Evolutionary conservation across 2,329 filamentous ascomycete species (phyloP), one percentile per base, ranked within the genome.

Genomic region (Sarocladium kiliense): DNA sequence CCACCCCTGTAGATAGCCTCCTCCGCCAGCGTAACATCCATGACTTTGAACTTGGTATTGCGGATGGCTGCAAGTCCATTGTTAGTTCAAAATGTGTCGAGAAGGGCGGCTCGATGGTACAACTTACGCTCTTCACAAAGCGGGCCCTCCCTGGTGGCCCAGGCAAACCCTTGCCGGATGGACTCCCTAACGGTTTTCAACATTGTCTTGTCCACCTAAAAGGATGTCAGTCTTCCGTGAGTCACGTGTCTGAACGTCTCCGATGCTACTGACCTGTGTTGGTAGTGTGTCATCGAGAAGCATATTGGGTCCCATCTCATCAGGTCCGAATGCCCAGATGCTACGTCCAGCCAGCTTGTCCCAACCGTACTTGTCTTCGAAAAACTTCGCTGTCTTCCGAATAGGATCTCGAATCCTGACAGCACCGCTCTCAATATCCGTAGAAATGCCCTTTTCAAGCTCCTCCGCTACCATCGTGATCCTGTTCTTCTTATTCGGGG

Each of bases 401-500:
- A 94, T 88, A 2, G 94, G 92, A 63, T 97, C 93, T 60, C 88
- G 90, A 74, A 99, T 97, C 65, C 84, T 91, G 63, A 99, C 92
- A 55, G 83, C 87, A 25, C 93, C 92, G 49, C 83, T 85, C 74
- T 99, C 94, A 60, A 99, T 97, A 64, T 99, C 94, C 64, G 89
- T 86, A 4, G 93, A 91, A 59, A 99, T 96, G 16, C 94, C 94
- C 63, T 95, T 89, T 62, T 99, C 94, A 14, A 99, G 77, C 32
- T 94, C 93, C 70, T 99, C 94, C 3, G 94, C 94, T 56, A 97
- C 89, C 90, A 99, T 97, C 34, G 94, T 97, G 65, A 99, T 88
- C 71, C 96, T 96, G 77, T 99, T 99, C 77, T 97, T 97, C 76
- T 99, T 99, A 76, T 99, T 99, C 2, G 94, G 94, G 2, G 94